Percentiles rank a stretch among this genome's conserved stretches.
These are phyloP conservation scores for Hibiscus tridactylites DNA, from an alignment of 345 rosid genomes.

Conservation along the genomic window DNA sequence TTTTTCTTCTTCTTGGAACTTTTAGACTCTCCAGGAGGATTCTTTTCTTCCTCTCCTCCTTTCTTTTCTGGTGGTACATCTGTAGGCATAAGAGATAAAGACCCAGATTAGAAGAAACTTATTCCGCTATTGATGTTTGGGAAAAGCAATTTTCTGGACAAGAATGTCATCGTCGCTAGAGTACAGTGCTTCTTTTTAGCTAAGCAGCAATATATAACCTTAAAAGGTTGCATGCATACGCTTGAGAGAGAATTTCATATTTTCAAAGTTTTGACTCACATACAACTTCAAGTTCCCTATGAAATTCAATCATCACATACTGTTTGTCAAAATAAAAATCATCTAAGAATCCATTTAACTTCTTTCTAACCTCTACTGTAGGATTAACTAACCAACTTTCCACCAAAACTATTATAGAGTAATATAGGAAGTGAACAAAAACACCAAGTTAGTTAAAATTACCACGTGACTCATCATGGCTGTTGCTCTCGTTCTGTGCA, in stretches of 20 bases:
- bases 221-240: background rate
- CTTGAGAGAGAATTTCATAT: background rate
- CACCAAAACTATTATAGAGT: background rate
- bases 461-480: slow-evolving; percentile 45
- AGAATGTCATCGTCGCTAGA: background rate
- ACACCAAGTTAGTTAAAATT: slow-evolving; percentile 4
- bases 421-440: background rate
- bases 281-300: background rate
- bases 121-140: background rate
- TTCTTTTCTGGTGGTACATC: slow-evolving; percentile 42
- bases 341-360: background rate
- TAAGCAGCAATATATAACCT: background rate
- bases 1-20: slow-evolving; percentile 59
- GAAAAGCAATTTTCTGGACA: background rate
- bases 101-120: background rate
- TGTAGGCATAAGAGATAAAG: slow-evolving; percentile 10
- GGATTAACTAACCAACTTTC: background rate
- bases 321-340: background rate
- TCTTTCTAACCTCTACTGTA: background rate
- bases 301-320: background rate
- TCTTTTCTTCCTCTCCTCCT: slow-evolving; percentile 36
- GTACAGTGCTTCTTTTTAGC: background rate
- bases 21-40: slow-evolving; percentile 41
- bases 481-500: slow-evolving; percentile 38
- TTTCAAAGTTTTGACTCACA: background rate